Base-by-base conservation (phyloP, 352 stramenopile genomes). In the Globisporangium carolinianum region DNA sequence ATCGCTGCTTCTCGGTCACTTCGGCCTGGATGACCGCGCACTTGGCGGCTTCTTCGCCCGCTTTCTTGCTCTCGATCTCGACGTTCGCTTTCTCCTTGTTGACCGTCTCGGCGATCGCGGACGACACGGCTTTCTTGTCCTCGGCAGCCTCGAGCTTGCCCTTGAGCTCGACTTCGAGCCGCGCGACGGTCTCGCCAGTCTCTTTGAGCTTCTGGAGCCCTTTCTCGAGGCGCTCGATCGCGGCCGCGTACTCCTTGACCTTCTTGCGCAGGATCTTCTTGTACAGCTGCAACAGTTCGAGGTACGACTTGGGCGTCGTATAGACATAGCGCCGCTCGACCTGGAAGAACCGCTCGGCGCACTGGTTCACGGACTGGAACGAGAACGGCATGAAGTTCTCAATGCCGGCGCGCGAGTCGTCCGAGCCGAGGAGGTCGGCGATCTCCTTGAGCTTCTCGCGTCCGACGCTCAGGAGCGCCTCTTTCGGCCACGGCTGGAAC, bases 351-450 rank as follows among this genome's bases (percentile, higher is more conserved):
- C 88, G 68, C 53, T 96, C 77, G 12, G 94, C 87, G 42, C 89
- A 92, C 43, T 91, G 71, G 69, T 98, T 98, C 47, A 98, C 94
- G 2, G 83, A 92, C 60, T 93, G 76, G 60, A 98, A 98, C 32
- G 93, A 98, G 63, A 96, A 97, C 14, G 94, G 93, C 84, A 98
- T 96, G 58, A 98, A 98, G 51, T 86, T 94, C 60, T 98, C 93
- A 51, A 98, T 97, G 9, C 87, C 92, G 1, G 68, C 69, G 32
- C 82, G 79, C 7, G 83, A 81, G 14, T 91, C 79, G 6, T 95
- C 82, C 5, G 76, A 75, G 8, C 91, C 94, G 0, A 98, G 67
- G 35, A 92, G 53, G 49, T 95, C 86, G 17, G 62, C 69, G 53
- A 94, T 91, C 45, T 96, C 83, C 53, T 94, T 91, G 4, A 95